Percentiles rank a stretch among this genome's conserved stretches.
phyloP scores from a whole-genome alignment of 106 monocot species.

The Platanthera zijinensis region DNA sequence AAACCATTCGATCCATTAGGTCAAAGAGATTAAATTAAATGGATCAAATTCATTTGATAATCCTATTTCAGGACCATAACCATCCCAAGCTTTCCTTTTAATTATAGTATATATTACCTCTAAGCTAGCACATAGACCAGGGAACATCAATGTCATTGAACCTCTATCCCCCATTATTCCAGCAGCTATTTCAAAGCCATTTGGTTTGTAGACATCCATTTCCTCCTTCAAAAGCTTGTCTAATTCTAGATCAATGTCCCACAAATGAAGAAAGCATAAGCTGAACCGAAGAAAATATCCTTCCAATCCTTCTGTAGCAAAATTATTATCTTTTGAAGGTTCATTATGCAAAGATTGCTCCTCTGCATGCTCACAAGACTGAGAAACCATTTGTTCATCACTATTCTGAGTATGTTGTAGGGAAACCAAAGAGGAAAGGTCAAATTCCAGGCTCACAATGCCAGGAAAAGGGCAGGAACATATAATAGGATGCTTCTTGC shows the following conservation, averaged over 20 bases:
- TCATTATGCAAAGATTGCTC: slow-evolving; percentile 8
- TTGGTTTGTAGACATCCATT: slow-evolving; percentile 70
- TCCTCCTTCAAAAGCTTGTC: slow-evolving; percentile 70
- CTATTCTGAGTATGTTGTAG: slow-evolving; percentile 4
- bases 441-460: slow-evolving; percentile 68
- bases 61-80: too few relatives aligned
- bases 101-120: slow-evolving; percentile 41
- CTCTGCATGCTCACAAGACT: slow-evolving; percentile 10
- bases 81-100: too few relatives aligned
- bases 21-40: too few relatives aligned
- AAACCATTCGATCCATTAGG: too few relatives aligned
- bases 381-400: slow-evolving; percentile 18
- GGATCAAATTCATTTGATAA: too few relatives aligned
- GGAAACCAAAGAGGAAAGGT: slow-evolving; percentile 58
- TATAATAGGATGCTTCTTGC: slow-evolving; percentile 48
- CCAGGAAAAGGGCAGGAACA: slow-evolving; percentile 82
- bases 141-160: slow-evolving; percentile 72
- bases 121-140: slow-evolving; percentile 55
- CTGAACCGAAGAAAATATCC: slow-evolving; percentile 67
- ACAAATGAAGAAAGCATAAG: slow-evolving; percentile 83
- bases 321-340: slow-evolving; percentile 15
- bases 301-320: slow-evolving; percentile 39
- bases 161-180: slow-evolving; percentile 83
- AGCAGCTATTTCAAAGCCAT: slow-evolving; percentile 48
- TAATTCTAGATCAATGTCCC: slow-evolving; percentile 75